These are phyloP conservation scores for Mycena metata DNA, from an alignment of 768 basidiomycete species.

Conservation along the genomic window DNA sequence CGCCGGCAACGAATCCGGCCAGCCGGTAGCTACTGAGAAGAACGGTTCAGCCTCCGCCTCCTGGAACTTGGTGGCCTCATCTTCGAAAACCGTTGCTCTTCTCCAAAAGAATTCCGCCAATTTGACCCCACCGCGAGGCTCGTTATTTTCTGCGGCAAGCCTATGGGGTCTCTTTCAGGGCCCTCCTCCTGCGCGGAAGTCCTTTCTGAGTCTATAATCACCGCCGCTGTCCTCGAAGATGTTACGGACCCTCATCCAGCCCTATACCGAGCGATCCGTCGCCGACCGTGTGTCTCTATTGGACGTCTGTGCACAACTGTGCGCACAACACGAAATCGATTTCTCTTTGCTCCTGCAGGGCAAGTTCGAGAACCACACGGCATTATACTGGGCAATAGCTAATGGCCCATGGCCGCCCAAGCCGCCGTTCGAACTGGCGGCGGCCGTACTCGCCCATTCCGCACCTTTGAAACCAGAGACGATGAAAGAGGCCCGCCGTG, in stretches of 20 bases:
- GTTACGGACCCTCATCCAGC: constrained; percentile 8
- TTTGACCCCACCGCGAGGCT: too few species aligned
- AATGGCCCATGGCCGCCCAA: too few species aligned
- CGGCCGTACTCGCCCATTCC: constrained; percentile 7
- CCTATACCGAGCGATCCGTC: constrained; percentile 2
- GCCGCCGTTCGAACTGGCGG: constrained; percentile 18
- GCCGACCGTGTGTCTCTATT: constrained; percentile 9
- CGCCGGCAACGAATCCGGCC: too few species aligned
- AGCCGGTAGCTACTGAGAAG: too few species aligned
- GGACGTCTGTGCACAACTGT: constrained; percentile 24
- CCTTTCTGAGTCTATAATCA: background rate
- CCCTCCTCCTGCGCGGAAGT: background rate
- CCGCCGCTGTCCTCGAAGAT: constrained; percentile 5
- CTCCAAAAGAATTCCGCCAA: too few species aligned
- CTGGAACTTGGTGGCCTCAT: too few species aligned
- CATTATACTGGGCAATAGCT: too few species aligned
- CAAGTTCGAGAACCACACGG: constrained; percentile 9
- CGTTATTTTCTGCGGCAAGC: too few species aligned
- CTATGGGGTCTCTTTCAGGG: too few species aligned
- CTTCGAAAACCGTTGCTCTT: too few species aligned
- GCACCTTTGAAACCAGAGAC: constrained; percentile 14
- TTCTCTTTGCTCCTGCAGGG: constrained; percentile 18
- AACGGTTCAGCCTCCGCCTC: too few species aligned
- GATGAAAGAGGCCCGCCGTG: constrained; percentile 21
- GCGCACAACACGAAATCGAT: constrained; percentile 14